phyloP scores from a whole-genome alignment of 176 grass and related monocot genomes.

The Oryza officinalis region DNA sequence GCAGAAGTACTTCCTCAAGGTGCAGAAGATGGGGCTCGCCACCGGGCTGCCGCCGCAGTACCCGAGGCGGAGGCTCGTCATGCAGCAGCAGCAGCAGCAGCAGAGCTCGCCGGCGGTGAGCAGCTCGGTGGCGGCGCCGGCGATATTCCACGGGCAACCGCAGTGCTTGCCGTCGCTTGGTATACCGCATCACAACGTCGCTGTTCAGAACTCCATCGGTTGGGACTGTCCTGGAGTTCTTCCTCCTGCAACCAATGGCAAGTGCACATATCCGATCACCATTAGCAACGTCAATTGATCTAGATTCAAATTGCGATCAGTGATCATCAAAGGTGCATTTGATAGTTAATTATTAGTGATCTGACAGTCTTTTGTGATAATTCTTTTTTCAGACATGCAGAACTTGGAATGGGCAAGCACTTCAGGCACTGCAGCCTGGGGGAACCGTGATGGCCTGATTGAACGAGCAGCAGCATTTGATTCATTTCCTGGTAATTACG shows the following conservation, averaged over 20 bases:
- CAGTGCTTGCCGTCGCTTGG: conserved; percentile 6
- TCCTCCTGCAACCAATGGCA: conserved; percentile 29
- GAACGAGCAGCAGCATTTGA: not conserved
- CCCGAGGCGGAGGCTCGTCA: conserved; percentile 42
- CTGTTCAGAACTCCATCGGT: conserved; percentile 15
- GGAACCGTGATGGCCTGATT: not conserved
- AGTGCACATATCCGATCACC: not conserved
- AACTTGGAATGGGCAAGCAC: conserved; percentile 45
- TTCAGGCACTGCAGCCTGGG: conserved; percentile 36
- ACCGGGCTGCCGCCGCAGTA: conserved; percentile 67
- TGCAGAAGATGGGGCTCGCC: conserved; percentile 75
- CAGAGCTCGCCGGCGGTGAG: not conserved
- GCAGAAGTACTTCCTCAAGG: conserved; percentile 94
- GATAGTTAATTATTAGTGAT: not conserved
- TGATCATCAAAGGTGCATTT: not conserved
- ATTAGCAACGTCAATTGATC: not conserved
- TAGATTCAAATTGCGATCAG: not conserved
- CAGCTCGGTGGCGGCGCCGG: not conserved
- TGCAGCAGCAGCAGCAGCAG: conserved; percentile 41
- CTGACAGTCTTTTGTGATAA: not conserved
- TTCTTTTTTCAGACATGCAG: conserved; percentile 28
- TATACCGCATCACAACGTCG: conserved; percentile 7
- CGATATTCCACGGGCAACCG: conserved; percentile 16
- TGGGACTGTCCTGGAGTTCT: conserved; percentile 40
- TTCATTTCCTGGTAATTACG: conserved; percentile 25